Evolutionary conservation across 208 protist species (phyloP).

Genomic region (Phytomonas francai): DNA sequence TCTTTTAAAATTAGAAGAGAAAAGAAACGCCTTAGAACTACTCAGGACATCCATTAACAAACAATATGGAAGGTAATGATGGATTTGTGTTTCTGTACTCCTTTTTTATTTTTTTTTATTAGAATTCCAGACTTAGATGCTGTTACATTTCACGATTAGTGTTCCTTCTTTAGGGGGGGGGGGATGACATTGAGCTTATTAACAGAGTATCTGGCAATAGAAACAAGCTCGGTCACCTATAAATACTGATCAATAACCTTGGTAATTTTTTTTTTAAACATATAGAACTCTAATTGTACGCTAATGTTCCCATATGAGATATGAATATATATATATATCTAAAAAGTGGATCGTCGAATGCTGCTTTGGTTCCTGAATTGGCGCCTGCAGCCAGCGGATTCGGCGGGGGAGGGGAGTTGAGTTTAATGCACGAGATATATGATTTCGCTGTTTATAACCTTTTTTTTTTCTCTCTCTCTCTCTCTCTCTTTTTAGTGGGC

Average conservation of each 20-base stretch:
- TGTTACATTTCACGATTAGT: background rate
- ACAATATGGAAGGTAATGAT: constrained; percentile 29
- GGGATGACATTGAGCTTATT: background rate
- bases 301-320: background rate
- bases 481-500: constrained; percentile 2
- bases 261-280: background rate
- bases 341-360: background rate
- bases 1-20: constrained; percentile 28
- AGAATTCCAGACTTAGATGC: background rate
- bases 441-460: constrained; percentile 5
- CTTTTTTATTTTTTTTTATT: constrained; percentile 11
- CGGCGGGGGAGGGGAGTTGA: background rate
- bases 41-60: constrained; percentile 56
- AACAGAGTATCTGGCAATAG: background rate
- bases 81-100: constrained; percentile 12
- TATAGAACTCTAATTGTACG: background rate
- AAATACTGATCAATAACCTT: background rate
- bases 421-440: background rate
- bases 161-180: background rate
- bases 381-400: background rate
- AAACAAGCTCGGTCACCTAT: background rate
- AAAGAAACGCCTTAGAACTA: constrained; percentile 27
- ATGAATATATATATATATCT: background rate
- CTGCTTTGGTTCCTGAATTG: background rate
- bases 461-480: constrained; percentile 14